Conservation (phyloP, 2,329 filamentous ascomycete genomes). For the Plenodomus tracheiphilus region DNA sequence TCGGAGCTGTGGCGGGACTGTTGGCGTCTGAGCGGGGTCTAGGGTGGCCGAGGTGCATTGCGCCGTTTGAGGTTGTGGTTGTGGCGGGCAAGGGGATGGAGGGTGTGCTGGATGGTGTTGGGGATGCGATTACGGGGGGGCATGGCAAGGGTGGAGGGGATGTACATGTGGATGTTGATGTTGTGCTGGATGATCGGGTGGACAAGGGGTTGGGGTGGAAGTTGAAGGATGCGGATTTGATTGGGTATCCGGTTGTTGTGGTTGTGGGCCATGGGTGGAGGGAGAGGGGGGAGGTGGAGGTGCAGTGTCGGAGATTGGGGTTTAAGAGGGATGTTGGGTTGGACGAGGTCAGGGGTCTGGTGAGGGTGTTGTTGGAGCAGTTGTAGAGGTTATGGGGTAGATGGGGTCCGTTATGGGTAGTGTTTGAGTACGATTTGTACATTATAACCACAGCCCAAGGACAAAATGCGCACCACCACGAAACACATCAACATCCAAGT, state of each 20-base stretch:
- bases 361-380: slow-evolving; percentile 21
- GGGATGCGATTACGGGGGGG: background rate
- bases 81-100: slow-evolving; percentile 55
- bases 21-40: slow-evolving; percentile 70
- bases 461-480: too few species aligned
- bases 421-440: too few species aligned
- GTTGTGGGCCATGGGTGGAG: slow-evolving; percentile 64
- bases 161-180: slow-evolving; percentile 17
- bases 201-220: slow-evolving; percentile 76
- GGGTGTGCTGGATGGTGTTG: background rate
- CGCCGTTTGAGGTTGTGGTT: slow-evolving; percentile 78
- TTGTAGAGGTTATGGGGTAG: slow-evolving; percentile 10
- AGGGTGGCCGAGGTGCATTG: slow-evolving; percentile 85
- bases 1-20: slow-evolving; percentile 81
- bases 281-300: slow-evolving; percentile 60
- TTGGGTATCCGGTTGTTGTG: slow-evolving; percentile 84
- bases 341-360: slow-evolving; percentile 53
- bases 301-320: slow-evolving; percentile 74
- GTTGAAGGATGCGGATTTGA: slow-evolving; percentile 82
- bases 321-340: slow-evolving; percentile 63
- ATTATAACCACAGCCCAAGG: too few species aligned
- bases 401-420: too few species aligned
- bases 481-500: too few species aligned
- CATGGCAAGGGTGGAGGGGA: background rate
- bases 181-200: slow-evolving; percentile 47